Base-by-base conservation (phyloP, 495 filamentous ascomycete genomes). In the Penicillium goetzii region DNA sequence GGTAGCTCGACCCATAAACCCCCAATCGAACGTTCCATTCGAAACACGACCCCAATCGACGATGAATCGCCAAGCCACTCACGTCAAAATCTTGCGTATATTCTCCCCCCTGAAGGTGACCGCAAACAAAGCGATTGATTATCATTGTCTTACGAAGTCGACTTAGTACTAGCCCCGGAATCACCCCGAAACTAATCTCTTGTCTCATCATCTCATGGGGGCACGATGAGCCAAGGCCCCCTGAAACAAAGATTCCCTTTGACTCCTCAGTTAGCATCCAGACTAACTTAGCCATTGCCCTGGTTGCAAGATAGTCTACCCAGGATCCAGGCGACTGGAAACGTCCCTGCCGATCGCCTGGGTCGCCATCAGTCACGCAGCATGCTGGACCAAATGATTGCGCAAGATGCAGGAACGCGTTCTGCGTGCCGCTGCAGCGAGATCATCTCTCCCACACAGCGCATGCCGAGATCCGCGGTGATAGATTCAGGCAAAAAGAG, bases 301-400 rank as follows among this genome's bases (percentile, higher is more conserved):
- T 17, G 51, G 56, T 61, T 25, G 25, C 19, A 49, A 30, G 43
- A 64, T 67, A 63, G 65, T 55, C 30, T 32, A 61, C 61, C 64
- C 65, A 67, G 26, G 57, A 62, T 47, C 65, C 65, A 67, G 25
- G 21, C 34, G 32, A 23, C 43, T 58, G 66, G 66, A 58, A 60
- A 33, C 23, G 38, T 45, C 21, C 62, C 56, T 65, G 66, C 55
- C 58, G 66, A 68, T 65, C 66, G 23, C 26, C 25, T 36, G 36
- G 38, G 52, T 56, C 52, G 25, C 6, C 50, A 17, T 50, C 12
- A 26, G 38, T 33, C 41, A 21, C n/a, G 21, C n/a, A n/a, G n/a
- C n/a, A n/a, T n/a, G n/a, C 17, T 51, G 47, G 25, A 21, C 56
- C 3, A 10, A 26, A 9, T 12, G 12, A 7, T 19, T 23, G 58